Conservation (phyloP, 352 stramenopile species). For the Phytophthora sojae region DNA sequence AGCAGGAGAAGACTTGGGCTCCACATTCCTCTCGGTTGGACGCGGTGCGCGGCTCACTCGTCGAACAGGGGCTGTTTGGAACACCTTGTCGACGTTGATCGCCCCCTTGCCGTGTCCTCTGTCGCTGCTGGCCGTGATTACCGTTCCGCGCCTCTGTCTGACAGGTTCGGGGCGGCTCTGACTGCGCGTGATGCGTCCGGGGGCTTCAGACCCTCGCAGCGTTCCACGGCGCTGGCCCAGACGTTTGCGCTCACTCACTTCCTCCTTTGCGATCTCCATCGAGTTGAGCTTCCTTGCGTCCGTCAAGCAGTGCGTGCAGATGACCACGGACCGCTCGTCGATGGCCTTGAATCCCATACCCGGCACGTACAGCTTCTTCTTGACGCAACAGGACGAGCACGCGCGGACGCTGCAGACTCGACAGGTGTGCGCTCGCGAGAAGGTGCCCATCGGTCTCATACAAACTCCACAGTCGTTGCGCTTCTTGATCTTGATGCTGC, state of each 20-base stretch:
- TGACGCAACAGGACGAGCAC: conserved; percentile 43
- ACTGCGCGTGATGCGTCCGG: conserved; percentile 9
- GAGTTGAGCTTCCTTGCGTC: conserved; percentile 38
- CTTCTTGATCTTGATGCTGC: conserved; percentile 27
- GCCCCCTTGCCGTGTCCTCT: conserved; percentile 2
- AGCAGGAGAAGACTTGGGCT: conserved; percentile 14
- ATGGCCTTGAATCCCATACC: conserved; percentile 38
- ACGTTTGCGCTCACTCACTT: conserved; percentile 28
- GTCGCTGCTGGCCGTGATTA: background rate
- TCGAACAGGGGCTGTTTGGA: conserved; percentile 17
- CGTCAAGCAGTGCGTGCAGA: conserved; percentile 50
- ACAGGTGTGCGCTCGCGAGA: conserved; percentile 40
- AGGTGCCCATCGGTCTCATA: conserved; percentile 36
- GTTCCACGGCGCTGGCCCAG: conserved; percentile 19
- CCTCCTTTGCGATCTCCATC: conserved; percentile 39
- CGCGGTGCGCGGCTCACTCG: conserved; percentile 5
- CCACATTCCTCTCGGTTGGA: conserved; percentile 24
- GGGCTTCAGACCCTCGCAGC: conserved; percentile 4
- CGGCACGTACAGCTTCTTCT: conserved; percentile 52
- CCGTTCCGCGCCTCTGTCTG: conserved; percentile 17
- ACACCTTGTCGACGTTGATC: conserved; percentile 16
- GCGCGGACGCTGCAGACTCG: conserved; percentile 41
- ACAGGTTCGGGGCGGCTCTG: conserved; percentile 19
- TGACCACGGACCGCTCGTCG: conserved; percentile 36
- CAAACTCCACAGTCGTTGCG: conserved; percentile 45